Conservation (phyloP, 495 filamentous ascomycete genomes). For the Penicillium cosmopolitanum region DNA sequence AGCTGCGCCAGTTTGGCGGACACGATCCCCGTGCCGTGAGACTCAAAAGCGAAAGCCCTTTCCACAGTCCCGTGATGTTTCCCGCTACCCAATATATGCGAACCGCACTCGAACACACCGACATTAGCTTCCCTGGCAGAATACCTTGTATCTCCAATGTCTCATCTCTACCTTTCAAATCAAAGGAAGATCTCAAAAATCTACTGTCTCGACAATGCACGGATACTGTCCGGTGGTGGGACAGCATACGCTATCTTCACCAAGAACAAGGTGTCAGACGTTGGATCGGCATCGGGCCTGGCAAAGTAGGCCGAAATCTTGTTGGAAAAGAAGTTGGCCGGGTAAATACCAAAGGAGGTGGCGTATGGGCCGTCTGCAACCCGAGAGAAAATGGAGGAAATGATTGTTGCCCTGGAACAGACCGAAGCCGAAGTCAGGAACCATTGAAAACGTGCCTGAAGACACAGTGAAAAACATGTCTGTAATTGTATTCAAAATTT, state of each 20-base stretch:
- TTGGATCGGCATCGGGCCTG: slow-evolving; percentile 94
- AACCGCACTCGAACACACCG: slow-evolving; percentile 57
- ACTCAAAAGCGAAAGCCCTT: slow-evolving; percentile 87
- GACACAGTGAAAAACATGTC: not conserved
- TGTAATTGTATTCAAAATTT: slow-evolving; percentile 31
- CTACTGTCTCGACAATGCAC: slow-evolving; percentile 76
- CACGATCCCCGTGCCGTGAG: slow-evolving; percentile 89
- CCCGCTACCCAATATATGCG: slow-evolving; percentile 77
- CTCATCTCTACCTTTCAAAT: slow-evolving; percentile 74
- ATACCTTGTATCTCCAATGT: slow-evolving; percentile 88
- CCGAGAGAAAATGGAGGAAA: slow-evolving; percentile 82
- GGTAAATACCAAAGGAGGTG: slow-evolving; percentile 80
- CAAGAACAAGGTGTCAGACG: slow-evolving; percentile 79
- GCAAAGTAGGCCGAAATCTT: slow-evolving; percentile 90
- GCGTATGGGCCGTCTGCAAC: slow-evolving; percentile 90
- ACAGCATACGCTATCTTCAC: slow-evolving; percentile 86
- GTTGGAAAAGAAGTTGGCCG: slow-evolving; percentile 94
- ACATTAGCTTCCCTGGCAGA: slow-evolving; percentile 71
- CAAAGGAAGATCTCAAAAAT: slow-evolving; percentile 71
- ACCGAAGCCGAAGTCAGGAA: slow-evolving; percentile 59
- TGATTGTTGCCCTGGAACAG: slow-evolving; percentile 70
- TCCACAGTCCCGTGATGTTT: slow-evolving; percentile 91
- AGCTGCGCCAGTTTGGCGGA: slow-evolving; percentile 88
- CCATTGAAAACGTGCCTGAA: slow-evolving; percentile 3
- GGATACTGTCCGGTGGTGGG: slow-evolving; percentile 93